Percentiles rank a stretch among this genome's conserved stretches.
These are phyloP conservation scores for Gyrodon lividus DNA, from an alignment of 768 basidiomycete species.

Conservation along the genomic window DNA sequence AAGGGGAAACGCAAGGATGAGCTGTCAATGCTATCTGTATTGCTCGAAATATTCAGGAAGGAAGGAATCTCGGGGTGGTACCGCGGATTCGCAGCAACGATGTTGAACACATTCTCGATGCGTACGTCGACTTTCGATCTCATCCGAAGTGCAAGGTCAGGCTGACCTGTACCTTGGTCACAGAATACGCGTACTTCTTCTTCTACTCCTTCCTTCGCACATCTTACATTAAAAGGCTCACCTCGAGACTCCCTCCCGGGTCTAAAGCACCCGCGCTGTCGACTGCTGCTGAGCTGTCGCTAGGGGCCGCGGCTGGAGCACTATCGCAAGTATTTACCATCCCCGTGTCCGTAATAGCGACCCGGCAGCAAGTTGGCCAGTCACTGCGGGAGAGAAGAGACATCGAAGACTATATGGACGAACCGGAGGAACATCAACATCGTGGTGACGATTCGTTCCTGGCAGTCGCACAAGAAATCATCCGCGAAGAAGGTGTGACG, in stretches of 20 bases:
- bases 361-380: slow-evolving; percentile 88
- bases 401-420: background rate
- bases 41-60: slow-evolving; percentile 69
- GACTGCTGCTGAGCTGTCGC: slow-evolving; percentile 75
- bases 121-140: slow-evolving; percentile 44
- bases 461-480: slow-evolving; percentile 78
- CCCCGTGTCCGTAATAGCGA: slow-evolving; percentile 96
- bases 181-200: slow-evolving; percentile 99
- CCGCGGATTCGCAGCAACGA: slow-evolving; percentile 91
- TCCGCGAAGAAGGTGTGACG: slow-evolving; percentile 81
- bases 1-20: slow-evolving; percentile 51
- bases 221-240: slow-evolving; percentile 73
- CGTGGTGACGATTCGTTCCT: slow-evolving; percentile 68
- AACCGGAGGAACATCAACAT: slow-evolving; percentile 13
- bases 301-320: slow-evolving; percentile 91
- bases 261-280: slow-evolving; percentile 62
- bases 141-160: background rate
- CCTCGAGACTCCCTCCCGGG: slow-evolving; percentile 56
- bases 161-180: background rate
- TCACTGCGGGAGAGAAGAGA: slow-evolving; percentile 12
- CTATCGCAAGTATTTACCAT: slow-evolving; percentile 98
- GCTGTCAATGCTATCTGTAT: slow-evolving; percentile 58
- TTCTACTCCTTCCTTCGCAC: slow-evolving; percentile 92
- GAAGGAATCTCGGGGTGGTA: slow-evolving; percentile 86
- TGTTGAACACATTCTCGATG: slow-evolving; percentile 98